A percentile compares a stretch with the other conserved stretches of the same genome.
These are phyloP conservation scores for Wickerhamiella australiensis DNA, from an alignment of 805 yeast species.

Conservation along the genomic window DNA sequence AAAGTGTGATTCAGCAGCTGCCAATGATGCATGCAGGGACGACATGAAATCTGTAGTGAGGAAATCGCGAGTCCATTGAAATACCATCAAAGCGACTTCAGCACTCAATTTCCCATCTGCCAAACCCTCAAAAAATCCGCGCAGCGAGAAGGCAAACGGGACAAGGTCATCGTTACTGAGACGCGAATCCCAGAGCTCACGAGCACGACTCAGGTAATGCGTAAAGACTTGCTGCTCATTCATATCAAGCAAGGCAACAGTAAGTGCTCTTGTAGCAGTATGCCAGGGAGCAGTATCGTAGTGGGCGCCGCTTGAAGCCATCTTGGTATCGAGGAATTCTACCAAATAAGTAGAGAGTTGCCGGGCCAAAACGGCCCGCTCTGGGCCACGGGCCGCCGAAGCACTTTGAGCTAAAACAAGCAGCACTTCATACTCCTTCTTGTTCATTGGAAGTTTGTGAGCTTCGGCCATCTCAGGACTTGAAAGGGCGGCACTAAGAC, in stretches of 20 bases:
- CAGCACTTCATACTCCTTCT: slow-evolving; percentile 39
- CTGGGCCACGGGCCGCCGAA: slow-evolving; percentile 28
- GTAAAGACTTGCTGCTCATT: slow-evolving; percentile 26
- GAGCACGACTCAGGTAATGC: slow-evolving; percentile 21
- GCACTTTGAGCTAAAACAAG: slow-evolving; percentile 44
- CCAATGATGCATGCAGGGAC: slow-evolving; percentile 12
- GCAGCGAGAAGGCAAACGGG: slow-evolving; percentile 22
- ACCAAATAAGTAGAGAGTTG: slow-evolving; percentile 38
- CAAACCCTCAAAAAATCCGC: slow-evolving; percentile 29
- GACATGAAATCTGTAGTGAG: slow-evolving; percentile 14
- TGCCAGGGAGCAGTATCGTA: slow-evolving; percentile 28
- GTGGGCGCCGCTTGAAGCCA: neutral
- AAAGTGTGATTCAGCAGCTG: slow-evolving; percentile 14
- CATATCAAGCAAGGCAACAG: slow-evolving; percentile 27
- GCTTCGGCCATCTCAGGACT: slow-evolving; percentile 9
- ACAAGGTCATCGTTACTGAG: slow-evolving; percentile 14
- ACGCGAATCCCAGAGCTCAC: slow-evolving; percentile 15
- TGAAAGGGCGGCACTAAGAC: slow-evolving; percentile 11
- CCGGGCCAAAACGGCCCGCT: slow-evolving; percentile 35
- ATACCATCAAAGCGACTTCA: slow-evolving; percentile 16
- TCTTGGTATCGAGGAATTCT: slow-evolving; percentile 36
- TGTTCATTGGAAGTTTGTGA: slow-evolving; percentile 15
- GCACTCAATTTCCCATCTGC: slow-evolving; percentile 16
- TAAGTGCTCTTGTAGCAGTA: slow-evolving; percentile 20
- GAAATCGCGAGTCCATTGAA: slow-evolving; percentile 12